These are phyloP conservation scores for Chlorella vulgaris DNA, from an alignment of 139 green algal species.

Conservation along the genomic window DNA sequence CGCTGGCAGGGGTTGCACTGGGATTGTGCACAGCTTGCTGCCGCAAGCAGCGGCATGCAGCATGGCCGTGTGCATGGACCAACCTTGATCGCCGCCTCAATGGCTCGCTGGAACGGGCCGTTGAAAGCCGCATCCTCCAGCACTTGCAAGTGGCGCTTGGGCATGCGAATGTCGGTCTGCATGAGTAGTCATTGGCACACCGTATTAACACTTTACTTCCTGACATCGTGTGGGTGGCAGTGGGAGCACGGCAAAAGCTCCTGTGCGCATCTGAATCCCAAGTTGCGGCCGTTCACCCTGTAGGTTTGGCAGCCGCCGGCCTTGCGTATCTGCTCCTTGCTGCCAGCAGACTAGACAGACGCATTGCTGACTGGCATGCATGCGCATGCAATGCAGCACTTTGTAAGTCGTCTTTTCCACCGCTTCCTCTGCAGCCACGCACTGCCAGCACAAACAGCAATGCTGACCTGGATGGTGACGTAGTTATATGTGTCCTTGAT, in stretches of 20 bases:
- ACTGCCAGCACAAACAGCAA: not conserved
- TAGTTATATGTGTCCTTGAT: conserved; percentile 91
- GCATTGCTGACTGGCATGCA: too few relatives aligned
- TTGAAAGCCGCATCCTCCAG: conserved; percentile 59
- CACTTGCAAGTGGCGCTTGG: conserved; percentile 48
- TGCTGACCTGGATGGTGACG: conserved; percentile 69
- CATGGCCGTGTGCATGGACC: not conserved
- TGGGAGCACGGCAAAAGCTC: too few relatives aligned
- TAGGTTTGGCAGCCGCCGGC: too few relatives aligned
- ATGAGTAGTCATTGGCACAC: not conserved
- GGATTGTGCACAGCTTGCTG: too few relatives aligned
- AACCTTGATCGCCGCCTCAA: conserved; percentile 47
- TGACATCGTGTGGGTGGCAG: too few relatives aligned
- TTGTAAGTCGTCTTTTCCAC: too few relatives aligned
- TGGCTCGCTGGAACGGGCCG: conserved; percentile 39
- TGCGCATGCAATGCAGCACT: not conserved
- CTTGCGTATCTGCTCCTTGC: too few relatives aligned
- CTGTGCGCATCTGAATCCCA: too few relatives aligned
- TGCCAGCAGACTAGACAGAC: too few relatives aligned
- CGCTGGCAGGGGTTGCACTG: too few relatives aligned
- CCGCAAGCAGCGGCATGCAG: not conserved
- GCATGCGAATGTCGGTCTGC: conserved; percentile 66
- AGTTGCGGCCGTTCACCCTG: too few relatives aligned
- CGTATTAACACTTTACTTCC: too few relatives aligned
- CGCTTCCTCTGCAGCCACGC: not conserved